Evolutionary conservation across 352 stramenopile species (phyloP).

Genomic region (Saprolegnia diclina): DNA sequence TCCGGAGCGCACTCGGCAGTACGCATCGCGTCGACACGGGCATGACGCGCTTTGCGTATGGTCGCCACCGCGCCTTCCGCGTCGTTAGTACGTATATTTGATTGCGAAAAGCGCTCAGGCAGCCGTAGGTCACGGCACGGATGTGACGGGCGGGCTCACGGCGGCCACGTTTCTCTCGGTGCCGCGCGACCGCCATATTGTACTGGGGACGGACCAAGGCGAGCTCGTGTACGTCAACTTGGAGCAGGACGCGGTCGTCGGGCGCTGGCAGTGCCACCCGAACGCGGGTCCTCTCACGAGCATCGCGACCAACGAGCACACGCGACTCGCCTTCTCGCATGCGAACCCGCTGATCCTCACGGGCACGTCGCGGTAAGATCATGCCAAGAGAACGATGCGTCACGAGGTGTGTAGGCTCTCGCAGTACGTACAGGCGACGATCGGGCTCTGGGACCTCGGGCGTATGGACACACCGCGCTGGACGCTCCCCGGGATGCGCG

Average conservation of each 20-base stretch:
- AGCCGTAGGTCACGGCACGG: not conserved
- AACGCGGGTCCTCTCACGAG: conserved; percentile 60
- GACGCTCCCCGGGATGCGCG: conserved; percentile 51
- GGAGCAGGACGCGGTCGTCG: conserved; percentile 52
- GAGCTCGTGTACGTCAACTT: conserved; percentile 56
- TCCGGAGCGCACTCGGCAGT: conserved; percentile 46
- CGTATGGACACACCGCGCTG: conserved; percentile 55
- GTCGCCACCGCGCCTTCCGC: conserved; percentile 64
- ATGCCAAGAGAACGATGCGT: conserved; percentile 25
- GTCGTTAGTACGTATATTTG: conserved; percentile 42
- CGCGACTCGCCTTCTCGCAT: conserved; percentile 35
- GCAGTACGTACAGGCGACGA: conserved; percentile 45
- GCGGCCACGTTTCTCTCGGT: conserved; percentile 5
- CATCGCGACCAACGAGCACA: conserved; percentile 64
- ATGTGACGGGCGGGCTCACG: not conserved
- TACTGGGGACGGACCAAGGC: conserved; percentile 73
- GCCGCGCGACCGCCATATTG: conserved; percentile 35
- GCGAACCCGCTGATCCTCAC: conserved; percentile 4
- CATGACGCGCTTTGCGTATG: conserved; percentile 73
- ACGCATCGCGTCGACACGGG: conserved; percentile 50
- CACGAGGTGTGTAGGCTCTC: conserved; percentile 49
- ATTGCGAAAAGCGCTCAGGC: not conserved
- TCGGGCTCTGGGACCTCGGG: conserved; percentile 71
- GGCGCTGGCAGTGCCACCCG: conserved; percentile 70
- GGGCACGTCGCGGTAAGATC: conserved; percentile 16